Percentiles rank a stretch among this genome's conserved stretches.
These are phyloP conservation scores for Zygotorulaspora sp. DNA, from an alignment of 805 yeast genomes.

Conservation along the genomic window DNA sequence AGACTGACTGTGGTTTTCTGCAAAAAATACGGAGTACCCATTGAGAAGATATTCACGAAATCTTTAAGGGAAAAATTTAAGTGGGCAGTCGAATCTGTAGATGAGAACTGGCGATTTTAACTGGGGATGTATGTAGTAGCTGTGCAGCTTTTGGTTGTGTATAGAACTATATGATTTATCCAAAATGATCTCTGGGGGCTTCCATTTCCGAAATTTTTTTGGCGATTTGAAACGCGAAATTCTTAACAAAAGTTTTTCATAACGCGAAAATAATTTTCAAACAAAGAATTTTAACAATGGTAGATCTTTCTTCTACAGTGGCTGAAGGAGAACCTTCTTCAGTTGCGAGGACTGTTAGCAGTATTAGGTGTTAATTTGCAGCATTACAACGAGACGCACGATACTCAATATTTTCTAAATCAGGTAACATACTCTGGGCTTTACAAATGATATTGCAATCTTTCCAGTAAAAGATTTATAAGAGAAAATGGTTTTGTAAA, in stretches of 20 bases:
- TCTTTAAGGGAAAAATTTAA: constrained; percentile 87
- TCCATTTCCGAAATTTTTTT: constrained; percentile 1
- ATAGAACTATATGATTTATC: not conserved
- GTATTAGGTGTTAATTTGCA: not conserved
- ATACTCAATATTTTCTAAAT: not conserved
- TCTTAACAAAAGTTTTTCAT: not conserved
- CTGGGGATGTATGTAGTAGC: not conserved
- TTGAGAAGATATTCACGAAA: constrained; percentile 86
- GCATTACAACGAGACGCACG: not conserved
- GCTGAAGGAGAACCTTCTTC: not conserved
- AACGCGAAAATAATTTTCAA: not conserved
- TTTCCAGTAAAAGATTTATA: too few relatives aligned
- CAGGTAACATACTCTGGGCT: not conserved
- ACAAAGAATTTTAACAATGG: not conserved
- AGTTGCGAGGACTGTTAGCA: not conserved
- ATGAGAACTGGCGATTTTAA: constrained; percentile 80
- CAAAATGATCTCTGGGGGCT: not conserved
- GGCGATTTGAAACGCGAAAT: constrained; percentile 4
- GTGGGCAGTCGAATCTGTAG: constrained; percentile 94
- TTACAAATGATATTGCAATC: too few relatives aligned
- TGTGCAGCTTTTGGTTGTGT: not conserved
- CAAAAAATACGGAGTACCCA: constrained; percentile 80
- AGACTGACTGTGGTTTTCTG: constrained; percentile 84
- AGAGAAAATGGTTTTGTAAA: not conserved
- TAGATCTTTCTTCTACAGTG: not conserved